Conservation (phyloP, 371 early-diverging fungal genomes). For the Sporodiniella umbellata region DNA sequence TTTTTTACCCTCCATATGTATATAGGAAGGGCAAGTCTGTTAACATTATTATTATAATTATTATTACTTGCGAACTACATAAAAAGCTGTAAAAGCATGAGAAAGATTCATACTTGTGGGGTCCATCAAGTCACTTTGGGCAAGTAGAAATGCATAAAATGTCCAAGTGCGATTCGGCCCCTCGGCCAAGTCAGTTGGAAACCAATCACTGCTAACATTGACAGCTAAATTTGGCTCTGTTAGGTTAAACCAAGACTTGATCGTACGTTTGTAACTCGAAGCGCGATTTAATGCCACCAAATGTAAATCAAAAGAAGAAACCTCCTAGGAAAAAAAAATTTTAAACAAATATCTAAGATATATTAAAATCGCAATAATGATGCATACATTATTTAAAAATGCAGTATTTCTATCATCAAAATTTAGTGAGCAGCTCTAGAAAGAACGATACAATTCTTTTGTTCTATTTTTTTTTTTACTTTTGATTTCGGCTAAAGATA, state of each 20-base stretch:
- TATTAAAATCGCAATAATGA: not conserved
- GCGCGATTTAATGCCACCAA: not conserved
- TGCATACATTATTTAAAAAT: conserved; percentile 12
- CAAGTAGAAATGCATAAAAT: conserved; percentile 11
- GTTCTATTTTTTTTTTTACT: conserved; percentile 8
- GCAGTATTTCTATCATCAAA: conserved; percentile 2
- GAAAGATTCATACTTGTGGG: not conserved
- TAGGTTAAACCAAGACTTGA: conserved; percentile 16
- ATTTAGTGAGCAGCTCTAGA: no score
- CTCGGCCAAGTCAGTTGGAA: conserved; percentile 11
- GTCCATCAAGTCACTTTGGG: not conserved
- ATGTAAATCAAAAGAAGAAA: conserved; percentile 6
- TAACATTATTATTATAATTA: not conserved
- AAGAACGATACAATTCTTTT: no score
- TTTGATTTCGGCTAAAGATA: conserved; percentile 20
- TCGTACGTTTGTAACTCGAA: not conserved
- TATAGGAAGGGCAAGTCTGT: no score
- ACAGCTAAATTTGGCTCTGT: conserved; percentile 2
- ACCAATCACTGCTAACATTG: conserved; percentile 21
- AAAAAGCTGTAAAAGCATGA: conserved; percentile 1
- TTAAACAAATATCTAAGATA: not conserved
- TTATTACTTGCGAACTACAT: conserved; percentile 8
- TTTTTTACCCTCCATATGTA: no score
- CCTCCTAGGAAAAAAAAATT: not conserved
- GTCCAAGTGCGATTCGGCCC: conserved; percentile 15